Percentiles rank a stretch among this genome's conserved stretches.
phyloP scores from a whole-genome alignment of 2,329 filamentous ascomycete species.

The Verticillium alfalfae region DNA sequence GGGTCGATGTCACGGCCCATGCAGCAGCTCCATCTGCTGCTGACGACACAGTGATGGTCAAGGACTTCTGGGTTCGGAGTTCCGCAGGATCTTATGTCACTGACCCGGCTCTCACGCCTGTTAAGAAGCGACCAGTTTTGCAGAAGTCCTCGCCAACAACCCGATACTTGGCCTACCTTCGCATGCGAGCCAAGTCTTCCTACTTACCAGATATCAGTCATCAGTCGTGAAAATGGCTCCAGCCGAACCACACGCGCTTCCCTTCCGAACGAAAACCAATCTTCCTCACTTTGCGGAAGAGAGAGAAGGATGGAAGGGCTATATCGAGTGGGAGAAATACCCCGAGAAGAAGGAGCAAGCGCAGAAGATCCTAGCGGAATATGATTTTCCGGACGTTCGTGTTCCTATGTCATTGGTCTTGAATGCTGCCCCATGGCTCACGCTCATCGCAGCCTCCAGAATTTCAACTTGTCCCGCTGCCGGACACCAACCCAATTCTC shows the following conservation, averaged over 20 bases:
- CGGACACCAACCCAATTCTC: conserved; percentile 52
- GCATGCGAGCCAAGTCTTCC: neutral
- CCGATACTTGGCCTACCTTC: neutral
- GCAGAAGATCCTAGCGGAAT: conserved; percentile 36
- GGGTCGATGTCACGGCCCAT: neutral
- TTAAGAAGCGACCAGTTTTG: neutral
- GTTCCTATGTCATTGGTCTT: neutral
- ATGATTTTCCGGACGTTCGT: neutral
- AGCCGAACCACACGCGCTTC: neutral
- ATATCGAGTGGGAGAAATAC: conserved; percentile 66
- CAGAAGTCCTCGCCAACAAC: neutral
- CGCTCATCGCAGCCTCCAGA: conserved; percentile 36
- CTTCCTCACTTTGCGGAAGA: neutral
- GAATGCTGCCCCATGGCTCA: neutral
- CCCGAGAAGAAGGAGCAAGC: conserved; percentile 61
- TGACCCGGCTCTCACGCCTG: neutral
- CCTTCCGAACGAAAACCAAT: neutral
- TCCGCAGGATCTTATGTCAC: neutral
- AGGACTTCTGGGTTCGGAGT: neutral
- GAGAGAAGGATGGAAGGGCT: conserved; percentile 24
- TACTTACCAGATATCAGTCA: neutral
- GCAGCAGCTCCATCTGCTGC: neutral
- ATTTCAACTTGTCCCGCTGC: conserved; percentile 50
- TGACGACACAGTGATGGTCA: neutral
- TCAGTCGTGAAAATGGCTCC: neutral